Evolutionary conservation across 2,329 filamentous ascomycete species (phyloP).

Genomic region (Dactylellina drechsleri): DNA sequence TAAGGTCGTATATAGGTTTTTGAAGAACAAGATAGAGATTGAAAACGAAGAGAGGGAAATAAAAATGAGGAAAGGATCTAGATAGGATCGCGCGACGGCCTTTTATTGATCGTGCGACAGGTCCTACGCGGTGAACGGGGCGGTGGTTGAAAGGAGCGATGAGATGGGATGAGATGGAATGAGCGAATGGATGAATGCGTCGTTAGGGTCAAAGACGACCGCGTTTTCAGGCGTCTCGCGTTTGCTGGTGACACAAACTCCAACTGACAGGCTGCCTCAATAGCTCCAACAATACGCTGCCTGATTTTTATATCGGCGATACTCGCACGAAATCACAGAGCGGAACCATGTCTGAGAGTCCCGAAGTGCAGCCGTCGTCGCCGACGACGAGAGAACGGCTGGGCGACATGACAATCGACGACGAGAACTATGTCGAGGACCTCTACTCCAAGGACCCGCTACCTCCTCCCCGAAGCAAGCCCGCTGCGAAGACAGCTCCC

Average conservation of each 20-base stretch:
- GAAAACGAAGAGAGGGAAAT: neutral
- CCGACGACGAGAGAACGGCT: constrained; percentile 38
- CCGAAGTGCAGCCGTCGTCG: constrained; percentile 31
- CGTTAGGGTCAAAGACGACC: neutral
- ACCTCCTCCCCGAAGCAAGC: constrained; percentile 34
- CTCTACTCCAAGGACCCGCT: constrained; percentile 41
- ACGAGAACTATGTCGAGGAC: constrained; percentile 32
- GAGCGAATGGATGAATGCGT: neutral
- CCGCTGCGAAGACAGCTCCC: constrained; percentile 42
- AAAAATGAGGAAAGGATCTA: constrained; percentile 18
- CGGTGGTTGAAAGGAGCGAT: constrained; percentile 9
- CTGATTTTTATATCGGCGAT: neutral
- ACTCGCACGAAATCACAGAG: neutral
- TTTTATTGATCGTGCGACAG: neutral
- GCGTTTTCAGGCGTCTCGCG: constrained; percentile 18
- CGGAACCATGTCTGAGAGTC: constrained; percentile 40
- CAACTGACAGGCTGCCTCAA: no score
- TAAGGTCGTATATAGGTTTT: neutral
- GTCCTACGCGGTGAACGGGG: neutral
- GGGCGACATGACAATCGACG: constrained; percentile 44
- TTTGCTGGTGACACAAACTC: constrained; percentile 2
- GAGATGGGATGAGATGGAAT: constrained; percentile 21
- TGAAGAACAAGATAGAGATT: neutral
- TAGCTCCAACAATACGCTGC: no score
- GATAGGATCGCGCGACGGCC: constrained; percentile 6